These are phyloP conservation scores for Coniochaeta hoffmannii DNA, from an alignment of 2,329 filamentous ascomycete species.

Conservation along the genomic window DNA sequence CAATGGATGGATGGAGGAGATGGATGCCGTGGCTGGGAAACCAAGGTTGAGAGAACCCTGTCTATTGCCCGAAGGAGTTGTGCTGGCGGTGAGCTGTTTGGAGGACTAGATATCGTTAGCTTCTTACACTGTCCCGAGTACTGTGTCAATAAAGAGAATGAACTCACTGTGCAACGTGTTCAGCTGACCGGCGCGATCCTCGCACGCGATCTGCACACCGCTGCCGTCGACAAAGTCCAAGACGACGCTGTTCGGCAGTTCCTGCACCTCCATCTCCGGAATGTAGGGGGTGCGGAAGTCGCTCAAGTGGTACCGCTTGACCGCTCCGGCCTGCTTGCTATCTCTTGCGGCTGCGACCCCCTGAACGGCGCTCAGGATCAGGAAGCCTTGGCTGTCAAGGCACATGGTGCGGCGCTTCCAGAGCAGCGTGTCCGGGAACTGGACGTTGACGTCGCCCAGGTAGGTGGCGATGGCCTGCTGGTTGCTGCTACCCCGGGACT, in stretches of 20 bases:
- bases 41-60: neutral
- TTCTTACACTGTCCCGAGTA: neutral
- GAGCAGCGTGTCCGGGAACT: constrained; percentile 90
- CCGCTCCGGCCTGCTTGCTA: constrained; percentile 37
- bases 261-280: constrained; percentile 86
- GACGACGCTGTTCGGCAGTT: constrained; percentile 78
- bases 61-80: constrained; percentile 13
- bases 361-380: constrained; percentile 69
- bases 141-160: neutral
- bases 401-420: constrained; percentile 93
- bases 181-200: constrained; percentile 51
- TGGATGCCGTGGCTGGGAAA: neutral
- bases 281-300: constrained; percentile 75
- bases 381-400: constrained; percentile 74
- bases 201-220: constrained; percentile 57
- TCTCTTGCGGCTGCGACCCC: constrained; percentile 45
- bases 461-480: constrained; percentile 49
- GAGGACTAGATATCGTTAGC: constrained; percentile 24
- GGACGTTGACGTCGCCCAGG: constrained; percentile 88
- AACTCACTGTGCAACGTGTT: constrained; percentile 46
- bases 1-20: neutral
- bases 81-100: constrained; percentile 33
- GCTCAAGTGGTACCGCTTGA: constrained; percentile 77
- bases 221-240: constrained; percentile 54
- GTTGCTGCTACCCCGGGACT: constrained; percentile 9